Base-by-base conservation (phyloP, 1,139 yeast genomes). In the Protomyces gravidus region DNA sequence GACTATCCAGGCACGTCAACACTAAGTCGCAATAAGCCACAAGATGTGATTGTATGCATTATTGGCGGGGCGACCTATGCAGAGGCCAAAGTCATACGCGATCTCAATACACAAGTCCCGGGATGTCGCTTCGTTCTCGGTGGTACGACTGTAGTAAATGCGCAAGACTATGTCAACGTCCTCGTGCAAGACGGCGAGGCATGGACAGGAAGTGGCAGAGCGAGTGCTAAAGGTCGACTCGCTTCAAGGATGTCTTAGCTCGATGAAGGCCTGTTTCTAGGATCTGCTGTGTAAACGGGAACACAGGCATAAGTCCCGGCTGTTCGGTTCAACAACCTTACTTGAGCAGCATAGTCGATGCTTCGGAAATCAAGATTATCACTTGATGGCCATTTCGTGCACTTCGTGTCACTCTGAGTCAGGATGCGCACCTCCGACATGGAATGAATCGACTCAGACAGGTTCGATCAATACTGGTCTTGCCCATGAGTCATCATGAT, bases 51-150 rank as follows among this genome's bases (percentile, higher is more conserved):
- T 13, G 79, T 92, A 1, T 92, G 86, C 70, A 76, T 90, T 61
- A 82, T 89, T 57, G 97, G 97, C 9, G 98, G 98, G 3, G 85
- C 81, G 2, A 92, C 97, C 0, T 89, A 83, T 69, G 97, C 90
- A 70, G 99, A 92, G 70, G 87, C 95, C 0, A 79, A 96, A 61
- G 73, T 89, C 49, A 83, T 89, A 3, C 82, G 87, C 61, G 89
- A 89, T 65, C 76, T 89, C 65, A 84, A 85, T 68, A 33, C 57
- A 3, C 42, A 46, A 28, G 53, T 60, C 26, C 77, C 76, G 50
- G 80, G 80, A 2, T 80, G 79, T 65, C 77, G 79, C 66, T 78
- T 78, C 15, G 78, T 89, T 1, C 75, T 90, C 26, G 98, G 98
- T 11, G 89, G 96, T 27, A 89, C 95, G 26, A 72, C 76, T 23